Percentiles rank a stretch among this genome's conserved stretches.
Conservation (phyloP, 305 asterid genomes). For the Fraxinus greggii region DNA sequence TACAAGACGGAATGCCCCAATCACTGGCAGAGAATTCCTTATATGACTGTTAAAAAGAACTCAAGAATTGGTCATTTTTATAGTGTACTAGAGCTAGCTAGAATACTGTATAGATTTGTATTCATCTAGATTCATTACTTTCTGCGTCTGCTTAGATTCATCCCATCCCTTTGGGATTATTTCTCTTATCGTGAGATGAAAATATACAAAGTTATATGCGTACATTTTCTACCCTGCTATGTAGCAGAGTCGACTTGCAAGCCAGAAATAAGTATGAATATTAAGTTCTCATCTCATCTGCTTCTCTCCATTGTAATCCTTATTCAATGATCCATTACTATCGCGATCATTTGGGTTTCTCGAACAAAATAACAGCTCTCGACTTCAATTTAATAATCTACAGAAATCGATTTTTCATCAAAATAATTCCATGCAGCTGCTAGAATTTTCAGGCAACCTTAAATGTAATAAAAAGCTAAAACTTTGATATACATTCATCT, state of each 20-base stretch:
- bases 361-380: background rate
- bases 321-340: background rate
- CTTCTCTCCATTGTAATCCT: background rate
- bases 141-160: conserved; percentile 25
- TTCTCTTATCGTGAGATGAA: conserved; percentile 54
- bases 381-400: background rate
- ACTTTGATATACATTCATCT: background rate
- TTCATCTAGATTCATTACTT: background rate
- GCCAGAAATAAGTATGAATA: background rate
- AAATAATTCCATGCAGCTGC: background rate
- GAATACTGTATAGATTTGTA: conserved; percentile 17
- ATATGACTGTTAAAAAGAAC: conserved; percentile 38
- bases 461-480: background rate
- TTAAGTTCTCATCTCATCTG: background rate
- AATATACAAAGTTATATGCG: conserved; percentile 15
- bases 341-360: background rate
- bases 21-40: conserved; percentile 41
- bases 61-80: background rate
- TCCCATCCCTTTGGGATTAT: conserved; percentile 54
- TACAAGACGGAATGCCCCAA: conserved; percentile 72
- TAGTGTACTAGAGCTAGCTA: background rate
- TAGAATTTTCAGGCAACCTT: background rate
- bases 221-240: conserved; percentile 7
- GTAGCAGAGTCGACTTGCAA: background rate
- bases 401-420: background rate